Conservation (phyloP, 768 basidiomycete species). For the Austroboletus eburneus region DNA sequence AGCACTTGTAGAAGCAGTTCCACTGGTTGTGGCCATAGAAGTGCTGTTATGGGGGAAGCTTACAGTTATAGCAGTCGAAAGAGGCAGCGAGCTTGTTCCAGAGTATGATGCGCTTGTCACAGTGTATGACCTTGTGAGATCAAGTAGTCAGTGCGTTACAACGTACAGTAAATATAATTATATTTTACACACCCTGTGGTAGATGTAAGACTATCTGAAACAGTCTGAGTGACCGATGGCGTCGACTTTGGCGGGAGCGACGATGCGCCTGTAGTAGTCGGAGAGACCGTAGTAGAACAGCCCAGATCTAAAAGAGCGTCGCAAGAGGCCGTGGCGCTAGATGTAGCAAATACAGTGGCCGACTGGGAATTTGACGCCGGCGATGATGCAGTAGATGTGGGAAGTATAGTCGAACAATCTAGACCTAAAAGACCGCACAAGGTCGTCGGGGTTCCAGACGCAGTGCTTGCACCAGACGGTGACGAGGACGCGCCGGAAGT, state of each 20-base stretch:
- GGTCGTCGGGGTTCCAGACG: too few species aligned
- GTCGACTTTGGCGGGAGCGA: not conserved
- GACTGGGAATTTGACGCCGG: not conserved
- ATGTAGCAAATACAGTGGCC: not conserved
- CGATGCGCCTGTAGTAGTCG: not conserved
- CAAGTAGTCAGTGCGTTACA: not conserved
- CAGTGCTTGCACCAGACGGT: too few species aligned
- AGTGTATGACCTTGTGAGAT: conserved; percentile 1
- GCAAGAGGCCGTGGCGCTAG: not conserved
- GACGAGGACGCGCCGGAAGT: too few species aligned
- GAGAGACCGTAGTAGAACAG: not conserved
- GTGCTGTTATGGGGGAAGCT: conserved; percentile 25
- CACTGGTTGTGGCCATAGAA: conserved; percentile 2
- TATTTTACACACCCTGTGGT: conserved; percentile 9
- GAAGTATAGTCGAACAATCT: too few species aligned
- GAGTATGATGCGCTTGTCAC: not conserved
- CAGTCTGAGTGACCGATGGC: not conserved
- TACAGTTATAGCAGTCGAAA: conserved; percentile 31
- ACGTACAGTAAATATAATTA: not conserved
- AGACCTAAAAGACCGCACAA: too few species aligned
- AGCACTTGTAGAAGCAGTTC: conserved; percentile 2
- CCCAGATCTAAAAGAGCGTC: too few species aligned
- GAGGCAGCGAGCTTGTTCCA: conserved; percentile 2
- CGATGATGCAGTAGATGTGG: conserved; percentile 1
- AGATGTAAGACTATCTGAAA: conserved; percentile 12